phyloP scores from a whole-genome alignment of 208 protist genomes.

The Acanthamoeba sp. region DNA sequence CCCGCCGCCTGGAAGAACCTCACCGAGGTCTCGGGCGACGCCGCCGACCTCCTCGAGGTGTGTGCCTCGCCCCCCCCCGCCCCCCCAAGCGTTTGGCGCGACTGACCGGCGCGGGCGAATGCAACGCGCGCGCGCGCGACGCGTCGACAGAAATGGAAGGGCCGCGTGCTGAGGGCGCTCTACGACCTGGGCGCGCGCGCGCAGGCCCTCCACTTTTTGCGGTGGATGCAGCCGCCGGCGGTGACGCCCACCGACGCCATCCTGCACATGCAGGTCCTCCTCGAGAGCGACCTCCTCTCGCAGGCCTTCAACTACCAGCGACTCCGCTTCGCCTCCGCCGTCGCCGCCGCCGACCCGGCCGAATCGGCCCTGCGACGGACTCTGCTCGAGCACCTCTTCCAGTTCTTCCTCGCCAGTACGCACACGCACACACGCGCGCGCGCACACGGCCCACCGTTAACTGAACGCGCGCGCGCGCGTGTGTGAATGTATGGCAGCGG shows the following conservation, averaged over 20 bases:
- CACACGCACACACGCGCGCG: neutral
- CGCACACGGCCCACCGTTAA: neutral
- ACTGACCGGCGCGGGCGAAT: too few species aligned
- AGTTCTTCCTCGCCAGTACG: constrained; percentile 34
- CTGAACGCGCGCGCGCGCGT: too few species aligned
- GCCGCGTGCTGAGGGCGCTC: neutral
- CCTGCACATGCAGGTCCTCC: constrained; percentile 15
- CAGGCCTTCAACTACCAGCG: constrained; percentile 31
- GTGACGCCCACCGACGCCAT: neutral
- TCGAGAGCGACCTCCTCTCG: constrained; percentile 12
- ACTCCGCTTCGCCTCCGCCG: neutral
- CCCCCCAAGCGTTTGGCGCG: neutral
- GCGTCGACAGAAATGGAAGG: neutral
- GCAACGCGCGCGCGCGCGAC: neutral
- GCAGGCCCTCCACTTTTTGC: constrained; percentile 17
- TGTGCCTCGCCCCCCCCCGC: neutral
- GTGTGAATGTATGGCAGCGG: neutral
- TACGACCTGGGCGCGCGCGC: constrained; percentile 1
- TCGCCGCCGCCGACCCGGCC: neutral
- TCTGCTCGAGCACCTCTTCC: constrained; percentile 6
- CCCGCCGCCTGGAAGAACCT: constrained; percentile 2
- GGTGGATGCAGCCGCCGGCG: constrained; percentile 10
- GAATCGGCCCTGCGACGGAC: neutral
- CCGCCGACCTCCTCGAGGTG: neutral
- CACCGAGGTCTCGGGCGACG: constrained; percentile 9